These are phyloP conservation scores for Ascochyta rabiei DNA, from an alignment of 2,329 filamentous ascomycete genomes.

Conservation along the genomic window DNA sequence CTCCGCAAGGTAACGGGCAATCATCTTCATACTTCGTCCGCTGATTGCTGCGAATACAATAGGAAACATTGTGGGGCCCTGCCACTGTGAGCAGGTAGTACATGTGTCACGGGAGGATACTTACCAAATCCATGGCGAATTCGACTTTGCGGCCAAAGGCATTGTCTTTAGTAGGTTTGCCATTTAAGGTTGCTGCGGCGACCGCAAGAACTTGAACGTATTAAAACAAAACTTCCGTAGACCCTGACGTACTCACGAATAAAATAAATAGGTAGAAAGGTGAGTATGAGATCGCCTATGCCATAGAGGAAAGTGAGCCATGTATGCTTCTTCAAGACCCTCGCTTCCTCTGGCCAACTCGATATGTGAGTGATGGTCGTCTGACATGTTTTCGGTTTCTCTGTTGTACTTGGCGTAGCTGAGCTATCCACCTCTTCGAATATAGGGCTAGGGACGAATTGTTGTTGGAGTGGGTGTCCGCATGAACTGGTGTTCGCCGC, in stretches of 20 bases:
- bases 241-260: conserved; percentile 35
- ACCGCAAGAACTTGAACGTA: conserved; percentile 39
- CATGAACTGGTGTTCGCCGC: conserved; percentile 14
- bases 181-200: conserved; percentile 32
- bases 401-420: not conserved
- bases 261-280: conserved; percentile 42
- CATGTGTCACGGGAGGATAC: not conserved
- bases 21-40: conserved; percentile 38
- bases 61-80: conserved; percentile 46
- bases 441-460: conserved; percentile 1
- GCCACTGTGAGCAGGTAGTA: not conserved
- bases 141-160: conserved; percentile 36
- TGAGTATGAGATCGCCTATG: conserved; percentile 37
- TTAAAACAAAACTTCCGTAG: too few species aligned
- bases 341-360: conserved; percentile 42
- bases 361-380: conserved; percentile 28
- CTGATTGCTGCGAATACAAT: conserved; percentile 46
- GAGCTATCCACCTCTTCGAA: conserved; percentile 3
- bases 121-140: conserved; percentile 34
- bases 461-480: conserved; percentile 20
- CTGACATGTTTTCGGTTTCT: conserved; percentile 32
- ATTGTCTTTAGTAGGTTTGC: conserved; percentile 29
- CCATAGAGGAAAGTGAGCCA: conserved; percentile 31
- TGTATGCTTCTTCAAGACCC: conserved; percentile 28
- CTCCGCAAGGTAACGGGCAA: too few species aligned